Percentiles rank a stretch among this genome's conserved stretches.
Conservation (phyloP, 495 filamentous ascomycete genomes). For the Talaromyces nanjingensis region DNA sequence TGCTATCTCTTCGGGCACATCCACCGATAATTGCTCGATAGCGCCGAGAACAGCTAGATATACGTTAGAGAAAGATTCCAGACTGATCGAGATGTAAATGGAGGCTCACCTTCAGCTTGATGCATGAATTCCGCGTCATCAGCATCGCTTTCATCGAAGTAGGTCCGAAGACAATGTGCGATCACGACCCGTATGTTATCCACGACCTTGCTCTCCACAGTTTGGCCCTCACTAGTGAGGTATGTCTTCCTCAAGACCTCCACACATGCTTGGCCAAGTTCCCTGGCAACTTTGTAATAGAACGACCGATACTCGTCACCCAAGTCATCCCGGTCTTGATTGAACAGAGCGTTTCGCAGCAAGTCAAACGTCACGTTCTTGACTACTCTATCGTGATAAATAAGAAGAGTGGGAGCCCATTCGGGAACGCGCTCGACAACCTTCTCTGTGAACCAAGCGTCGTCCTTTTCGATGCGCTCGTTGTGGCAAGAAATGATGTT, state of each 20-base stretch:
- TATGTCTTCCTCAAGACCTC: conserved; percentile 27
- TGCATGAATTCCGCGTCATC: conserved; percentile 28
- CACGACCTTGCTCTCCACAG: conserved; percentile 30
- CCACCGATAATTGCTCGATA: conserved; percentile 29
- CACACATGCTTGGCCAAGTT: conserved; percentile 29
- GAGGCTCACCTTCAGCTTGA: conserved; percentile 31
- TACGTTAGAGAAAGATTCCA: background rate
- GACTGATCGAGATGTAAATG: background rate
- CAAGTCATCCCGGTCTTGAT: conserved; percentile 22
- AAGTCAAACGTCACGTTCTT: conserved; percentile 48
- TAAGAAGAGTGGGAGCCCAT: conserved; percentile 64
- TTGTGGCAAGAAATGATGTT: conserved; percentile 33
- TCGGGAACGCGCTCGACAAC: conserved; percentile 49
- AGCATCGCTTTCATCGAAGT: conserved; percentile 31
- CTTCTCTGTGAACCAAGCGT: conserved; percentile 29
- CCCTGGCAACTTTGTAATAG: conserved; percentile 23
- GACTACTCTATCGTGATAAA: conserved; percentile 50
- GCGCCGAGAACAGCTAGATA: conserved; percentile 22
- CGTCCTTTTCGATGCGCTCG: conserved; percentile 26
- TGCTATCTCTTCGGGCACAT: conserved; percentile 32
- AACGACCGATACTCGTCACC: conserved; percentile 20
- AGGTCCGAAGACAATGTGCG: conserved; percentile 32
- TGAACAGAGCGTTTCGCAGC: conserved; percentile 50
- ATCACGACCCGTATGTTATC: conserved; percentile 33
- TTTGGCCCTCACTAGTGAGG: conserved; percentile 17